Evolutionary conservation across 164 flowering plant species (phyloP), one percentile per base, ranked within the genome.

Genomic region (Umbilicus rupestris): DNA sequence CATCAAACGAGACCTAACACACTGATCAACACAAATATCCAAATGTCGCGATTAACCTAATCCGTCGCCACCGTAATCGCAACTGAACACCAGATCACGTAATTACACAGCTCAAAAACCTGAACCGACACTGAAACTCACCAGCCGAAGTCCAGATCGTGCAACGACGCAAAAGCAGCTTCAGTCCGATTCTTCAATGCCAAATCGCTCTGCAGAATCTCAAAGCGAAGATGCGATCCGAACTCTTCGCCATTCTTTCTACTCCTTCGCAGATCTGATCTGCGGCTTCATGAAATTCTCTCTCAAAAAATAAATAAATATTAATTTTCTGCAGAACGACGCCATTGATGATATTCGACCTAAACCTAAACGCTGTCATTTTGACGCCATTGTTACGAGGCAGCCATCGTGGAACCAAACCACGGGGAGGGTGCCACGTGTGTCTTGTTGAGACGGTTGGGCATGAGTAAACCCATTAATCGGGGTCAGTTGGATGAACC

Each of bases 211-310:
- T 22, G 58, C 58, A 24, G 58, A 22, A 24, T 50, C 11, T 50
- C 9, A 20, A 49, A 49, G 57, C 28, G 28, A 49, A 20, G 44
- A 41, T 14, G 44, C 50, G 20, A 19, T 52, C 24, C 58, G 58
- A 52, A 22, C 24, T 22, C 30, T 52, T 52, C 58, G 30, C 12
- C 58, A 14, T 2, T 41, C 44, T 41, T 41, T 41, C 44, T 14
- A 12, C 44, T 9, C 12, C 44, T 52, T 52, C 58, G 9, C 60
- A 55, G 60, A 55, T 55, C 60, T 33, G 60, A 55, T 55, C 60
- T 55, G 28, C 35, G 19, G 60, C 60, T 55, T 50, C 58, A 24
- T 20, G 28, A 50, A 9, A 11, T 9, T 14, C 15, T 14, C 49
- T 4, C 49, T n/a, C n/a, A n/a, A n/a, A n/a, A 14, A 16, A 45